These are phyloP conservation scores for Leccinum subtestaceum DNA, from an alignment of 768 basidiomycete genomes.

Conservation along the genomic window DNA sequence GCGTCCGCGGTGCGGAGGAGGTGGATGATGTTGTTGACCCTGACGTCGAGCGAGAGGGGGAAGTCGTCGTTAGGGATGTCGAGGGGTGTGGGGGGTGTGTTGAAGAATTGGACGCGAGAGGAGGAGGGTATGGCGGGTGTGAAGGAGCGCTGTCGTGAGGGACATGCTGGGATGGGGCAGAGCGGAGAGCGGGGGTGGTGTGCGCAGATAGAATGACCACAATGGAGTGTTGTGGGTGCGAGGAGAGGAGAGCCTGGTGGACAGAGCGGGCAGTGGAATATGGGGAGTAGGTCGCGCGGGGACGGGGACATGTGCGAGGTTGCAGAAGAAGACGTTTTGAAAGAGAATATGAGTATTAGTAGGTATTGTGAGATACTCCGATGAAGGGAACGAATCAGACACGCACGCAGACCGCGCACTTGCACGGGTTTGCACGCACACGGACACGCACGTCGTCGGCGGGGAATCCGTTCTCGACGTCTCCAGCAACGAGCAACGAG, in stretches of 20 bases:
- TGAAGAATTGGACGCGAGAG: constrained; percentile 34
- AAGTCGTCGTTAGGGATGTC: neutral
- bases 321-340: too few species aligned
- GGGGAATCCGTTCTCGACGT: constrained; percentile 27
- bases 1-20: constrained; percentile 35
- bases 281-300: constrained; percentile 31
- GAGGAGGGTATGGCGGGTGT: constrained; percentile 42
- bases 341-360: constrained; percentile 6
- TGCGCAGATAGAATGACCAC: constrained; percentile 81
- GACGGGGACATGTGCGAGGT: constrained; percentile 20
- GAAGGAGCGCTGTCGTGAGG: constrained; percentile 9
- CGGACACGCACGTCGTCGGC: constrained; percentile 23
- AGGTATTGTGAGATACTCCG: constrained; percentile 3
- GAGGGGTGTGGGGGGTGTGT: constrained; percentile 32
- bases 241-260: constrained; percentile 33
- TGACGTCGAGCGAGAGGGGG: constrained; percentile 45
- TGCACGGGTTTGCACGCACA: neutral
- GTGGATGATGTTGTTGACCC: constrained; percentile 52
- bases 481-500: constrained; percentile 11
- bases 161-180: constrained; percentile 40
- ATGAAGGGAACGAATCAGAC: constrained; percentile 23
- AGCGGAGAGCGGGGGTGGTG: constrained; percentile 40
- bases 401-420: constrained; percentile 14
- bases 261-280: constrained; percentile 59
- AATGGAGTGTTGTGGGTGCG: constrained; percentile 60